A percentile compares a stretch with the other conserved stretches of the same genome.
phyloP scores from a whole-genome alignment of 2,329 filamentous ascomycete genomes.

The Orbilia oligospora region DNA sequence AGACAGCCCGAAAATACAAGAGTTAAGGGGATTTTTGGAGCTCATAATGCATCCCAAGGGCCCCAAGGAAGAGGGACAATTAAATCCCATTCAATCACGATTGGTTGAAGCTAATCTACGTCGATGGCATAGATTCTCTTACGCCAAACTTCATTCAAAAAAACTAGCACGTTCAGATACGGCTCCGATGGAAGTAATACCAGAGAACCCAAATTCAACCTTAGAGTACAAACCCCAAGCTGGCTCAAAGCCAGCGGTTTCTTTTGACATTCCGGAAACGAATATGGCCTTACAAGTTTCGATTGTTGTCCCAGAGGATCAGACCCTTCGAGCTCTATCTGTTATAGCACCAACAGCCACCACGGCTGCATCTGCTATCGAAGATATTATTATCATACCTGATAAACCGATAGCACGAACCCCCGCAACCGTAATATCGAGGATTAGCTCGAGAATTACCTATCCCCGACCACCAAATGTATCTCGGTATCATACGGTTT shows the following conservation, averaged over 20 bases:
- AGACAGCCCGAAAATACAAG: constrained; percentile 9
- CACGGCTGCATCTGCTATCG: constrained; percentile 21
- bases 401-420: neutral
- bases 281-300: neutral
- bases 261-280: constrained; percentile 12
- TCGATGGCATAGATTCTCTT: constrained; percentile 37
- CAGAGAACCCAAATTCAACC: neutral
- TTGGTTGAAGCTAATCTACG: constrained; percentile 41
- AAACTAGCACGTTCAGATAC: constrained; percentile 30
- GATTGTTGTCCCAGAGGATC: neutral
- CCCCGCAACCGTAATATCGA: constrained; percentile 16
- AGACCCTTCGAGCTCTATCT: neutral
- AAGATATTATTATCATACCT: constrained; percentile 14
- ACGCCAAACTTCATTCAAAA: constrained; percentile 39
- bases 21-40: constrained; percentile 31
- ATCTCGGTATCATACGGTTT: constrained; percentile 8
- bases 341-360: constrained; percentile 12
- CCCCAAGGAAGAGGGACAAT: constrained; percentile 22
- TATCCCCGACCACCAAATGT: constrained; percentile 15
- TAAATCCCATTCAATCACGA: constrained; percentile 29
- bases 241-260: constrained; percentile 1
- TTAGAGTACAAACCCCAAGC: neutral
- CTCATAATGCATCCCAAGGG: constrained; percentile 30
- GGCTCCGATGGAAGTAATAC: neutral
- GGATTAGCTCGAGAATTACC: neutral